Evolutionary conservation across 2,329 filamentous ascomycete genomes (phyloP).

Genomic region (Botrytis deweyae): DNA sequence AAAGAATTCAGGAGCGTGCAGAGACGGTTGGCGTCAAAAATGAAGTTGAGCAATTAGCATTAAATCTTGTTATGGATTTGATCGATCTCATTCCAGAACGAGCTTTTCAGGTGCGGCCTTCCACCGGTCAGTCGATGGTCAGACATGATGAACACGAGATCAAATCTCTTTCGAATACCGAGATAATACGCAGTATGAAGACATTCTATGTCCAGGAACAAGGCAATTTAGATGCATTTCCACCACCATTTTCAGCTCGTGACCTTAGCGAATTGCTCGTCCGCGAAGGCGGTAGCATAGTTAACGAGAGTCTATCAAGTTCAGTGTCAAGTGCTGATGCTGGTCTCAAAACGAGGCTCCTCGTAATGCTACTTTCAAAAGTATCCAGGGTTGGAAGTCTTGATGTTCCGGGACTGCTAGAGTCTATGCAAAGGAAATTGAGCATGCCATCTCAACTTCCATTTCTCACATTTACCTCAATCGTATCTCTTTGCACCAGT

Average conservation of each 20-base stretch:
- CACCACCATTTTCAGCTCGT: slow-evolving; percentile 57
- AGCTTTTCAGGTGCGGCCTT: slow-evolving; percentile 50
- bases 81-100: slow-evolving; percentile 64
- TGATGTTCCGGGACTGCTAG: slow-evolving; percentile 50
- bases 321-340: slow-evolving; percentile 48
- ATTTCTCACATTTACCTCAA: slow-evolving; percentile 58
- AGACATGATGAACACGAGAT: slow-evolving; percentile 35
- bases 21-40: slow-evolving; percentile 28
- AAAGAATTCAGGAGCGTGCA: slow-evolving; percentile 38
- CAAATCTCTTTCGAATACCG: slow-evolving; percentile 44
- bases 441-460: slow-evolving; percentile 42
- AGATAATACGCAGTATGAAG: slow-evolving; percentile 60
- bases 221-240: slow-evolving; percentile 62
- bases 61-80: slow-evolving; percentile 54
- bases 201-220: slow-evolving; percentile 70
- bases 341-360: slow-evolving; percentile 57
- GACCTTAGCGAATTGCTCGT: slow-evolving; percentile 63
- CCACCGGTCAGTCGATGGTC: slow-evolving; percentile 32
- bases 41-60: slow-evolving; percentile 40
- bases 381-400: slow-evolving; percentile 47
- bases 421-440: slow-evolving; percentile 52
- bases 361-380: slow-evolving; percentile 59
- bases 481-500: slow-evolving; percentile 57
- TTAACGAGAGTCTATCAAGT: slow-evolving; percentile 49
- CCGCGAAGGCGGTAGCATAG: slow-evolving; percentile 55